Base-by-base conservation (phyloP, 768 basidiomycete genomes). In the Rhizopogon salebrosus region DNA sequence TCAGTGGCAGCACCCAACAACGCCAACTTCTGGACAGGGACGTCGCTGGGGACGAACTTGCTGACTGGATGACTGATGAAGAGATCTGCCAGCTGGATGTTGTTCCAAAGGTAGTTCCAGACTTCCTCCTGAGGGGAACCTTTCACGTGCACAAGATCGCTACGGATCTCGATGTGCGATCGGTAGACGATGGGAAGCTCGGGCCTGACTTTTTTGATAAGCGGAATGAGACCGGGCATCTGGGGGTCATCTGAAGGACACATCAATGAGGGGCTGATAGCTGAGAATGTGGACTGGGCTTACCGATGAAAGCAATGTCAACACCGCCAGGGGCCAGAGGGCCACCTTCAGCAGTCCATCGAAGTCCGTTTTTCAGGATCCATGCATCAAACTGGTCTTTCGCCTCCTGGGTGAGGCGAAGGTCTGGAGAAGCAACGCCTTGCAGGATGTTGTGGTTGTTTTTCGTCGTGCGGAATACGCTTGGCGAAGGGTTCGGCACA, bases 381-480 rank as follows among this genome's bases (percentile, higher is more conserved):
- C 93, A 95, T 6, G 85, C 79, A 60, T 89, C 88, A 59, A 92
- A 92, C 51, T 76, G 80, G 52, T 83, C 83, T 72, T 92, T 90
- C 48, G 87, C 84, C 51, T 85, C 83, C 57, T 87, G 77, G 1
- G 83, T 87, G 41, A 97, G 80, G 54, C 89, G 86, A 46, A 92
- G 77, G 54, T 82, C 82, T 8, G 87, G 84, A 11, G 83, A 70
- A 2, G 93, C 88, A 48, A 97, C 94, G 56, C 94, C 94, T 82
- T 97, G 93, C 22, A 95, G 76, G 65, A 91, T 92, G 72, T 92
- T 92, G 80, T 92, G 90, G 75, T 92, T 92, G 89, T 92, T 91
- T 78, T 90, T 90, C 58, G 92, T 95, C 55, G 89, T 92, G 57
- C 92, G 84, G 80, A 95, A 95, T 36, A 95, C 89, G 57, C 80